phyloP scores from a whole-genome alignment of 441 rosid genomes.

The Bocquillonia castaneifolia region DNA sequence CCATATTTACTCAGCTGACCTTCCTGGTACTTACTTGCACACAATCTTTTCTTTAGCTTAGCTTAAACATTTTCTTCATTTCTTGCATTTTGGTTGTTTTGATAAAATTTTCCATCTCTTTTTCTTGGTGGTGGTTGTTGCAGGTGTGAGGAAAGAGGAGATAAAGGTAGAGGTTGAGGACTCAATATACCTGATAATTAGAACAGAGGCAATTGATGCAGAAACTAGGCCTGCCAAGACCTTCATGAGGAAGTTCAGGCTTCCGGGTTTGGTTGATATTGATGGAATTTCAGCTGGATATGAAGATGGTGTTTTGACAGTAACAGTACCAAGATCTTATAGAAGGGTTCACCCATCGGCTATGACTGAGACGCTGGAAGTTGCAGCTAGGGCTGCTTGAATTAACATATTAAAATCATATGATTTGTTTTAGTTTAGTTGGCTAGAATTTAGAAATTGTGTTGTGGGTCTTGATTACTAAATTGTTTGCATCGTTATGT shows the following conservation, averaged over 20 bases:
- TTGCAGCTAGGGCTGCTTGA: constrained; percentile 83
- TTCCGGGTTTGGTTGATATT: constrained; percentile 48
- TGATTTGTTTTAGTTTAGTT: not conserved
- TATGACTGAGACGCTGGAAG: constrained; percentile 45
- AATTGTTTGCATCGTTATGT: not conserved
- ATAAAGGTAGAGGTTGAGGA: constrained; percentile 76
- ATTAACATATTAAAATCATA: not conserved
- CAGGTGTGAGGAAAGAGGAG: constrained; percentile 77
- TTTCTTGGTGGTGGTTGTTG: not conserved
- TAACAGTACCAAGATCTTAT: constrained; percentile 50
- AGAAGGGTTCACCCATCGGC: constrained; percentile 47
- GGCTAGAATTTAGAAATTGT: not conserved
- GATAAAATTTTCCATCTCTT: constrained; percentile 1
- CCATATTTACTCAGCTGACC: constrained; percentile 67
- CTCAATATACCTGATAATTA: constrained; percentile 53
- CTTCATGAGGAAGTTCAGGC: constrained; percentile 65
- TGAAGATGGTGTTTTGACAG: constrained; percentile 66
- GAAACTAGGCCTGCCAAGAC: constrained; percentile 37
- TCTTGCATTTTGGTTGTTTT: not conserved
- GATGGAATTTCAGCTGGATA: constrained; percentile 59
- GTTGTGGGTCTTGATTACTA: not conserved
- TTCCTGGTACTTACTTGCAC: constrained; percentile 50
- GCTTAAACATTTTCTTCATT: not conserved
- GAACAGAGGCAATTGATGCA: constrained; percentile 47
- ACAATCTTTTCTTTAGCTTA: not conserved